Base-by-base conservation (phyloP, 2,329 filamentous ascomycete species). In the Rachicladosporium sp. region DNA sequence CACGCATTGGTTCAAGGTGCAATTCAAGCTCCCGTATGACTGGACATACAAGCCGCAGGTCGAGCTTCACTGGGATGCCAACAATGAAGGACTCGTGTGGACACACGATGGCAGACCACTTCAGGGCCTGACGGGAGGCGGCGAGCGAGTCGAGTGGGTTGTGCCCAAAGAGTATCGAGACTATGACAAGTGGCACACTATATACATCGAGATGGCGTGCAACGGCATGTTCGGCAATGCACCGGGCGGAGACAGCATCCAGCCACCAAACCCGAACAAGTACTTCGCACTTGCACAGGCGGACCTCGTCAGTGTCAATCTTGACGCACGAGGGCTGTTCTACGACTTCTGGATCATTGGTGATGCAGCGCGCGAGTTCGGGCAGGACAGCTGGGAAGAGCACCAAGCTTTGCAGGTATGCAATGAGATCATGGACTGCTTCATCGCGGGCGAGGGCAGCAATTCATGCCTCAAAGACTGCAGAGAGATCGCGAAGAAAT, bases 151-250 rank as follows among this genome's bases (percentile, higher is more conserved):
- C 10, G 87, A 96, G 62, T 98, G 89, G 88, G 77, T 94, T 43
- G 70, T 98, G 33, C 89, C 91, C 7, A 69, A 84, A 37, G 68
- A 69, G 10, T 94, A 83, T 65, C 75, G 83, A 45, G 84, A 94
- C 59, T 43, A 33, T 23, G 88, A 86, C 38, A 78, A 89, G 58
- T 76, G 87, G 53, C 88, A 96, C 59, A 77, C 73, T 11, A 83
- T 98, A 53, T 98, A 95, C 61, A 80, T 98, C 48, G 91, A 98
- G 66, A 94, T 96, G 84, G 91, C 91, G 12, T 96, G 91, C 65
- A 98, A 98, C 60, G 80, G 81, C 61, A 96, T 96, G 88, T 96
- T 96, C 64, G 91, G 91, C 51, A 94, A 94, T 59, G 82, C 87
- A 0, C 73, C 81, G 0, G 81, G 81, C 11, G 86, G 85, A 21